Percentiles rank a stretch among this genome's conserved stretches.
Evolutionary conservation across 148 eudicot species (phyloP).

Genomic region (Camellia japonica): DNA sequence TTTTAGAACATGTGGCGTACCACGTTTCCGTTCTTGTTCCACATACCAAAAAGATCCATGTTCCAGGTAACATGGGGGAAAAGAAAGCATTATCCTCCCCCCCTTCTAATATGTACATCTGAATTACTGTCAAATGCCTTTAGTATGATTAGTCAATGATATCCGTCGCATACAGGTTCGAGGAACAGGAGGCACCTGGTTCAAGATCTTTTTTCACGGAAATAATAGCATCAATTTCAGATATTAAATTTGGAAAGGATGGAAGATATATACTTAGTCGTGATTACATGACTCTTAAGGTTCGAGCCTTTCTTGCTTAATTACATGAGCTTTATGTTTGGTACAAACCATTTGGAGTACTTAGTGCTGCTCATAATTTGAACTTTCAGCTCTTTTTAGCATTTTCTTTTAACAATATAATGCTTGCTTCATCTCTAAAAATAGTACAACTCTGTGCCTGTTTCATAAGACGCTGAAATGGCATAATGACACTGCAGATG

Average conservation of each 20-base stretch:
- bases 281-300: conserved; percentile 78
- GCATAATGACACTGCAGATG: not conserved
- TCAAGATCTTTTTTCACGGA: conserved; percentile 77
- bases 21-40: too few species aligned
- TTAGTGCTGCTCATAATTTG: not conserved
- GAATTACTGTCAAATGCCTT: not conserved
- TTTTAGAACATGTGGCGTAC: too few species aligned
- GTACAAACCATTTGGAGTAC: not conserved
- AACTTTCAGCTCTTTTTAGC: not conserved
- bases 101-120: conserved; percentile 2
- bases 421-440: not conserved
- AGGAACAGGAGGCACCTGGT: conserved; percentile 69
- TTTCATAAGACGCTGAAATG: conserved; percentile 5
- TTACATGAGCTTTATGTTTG: conserved; percentile 3
- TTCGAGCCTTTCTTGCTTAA: conserved; percentile 14
- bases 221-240: conserved; percentile 73
- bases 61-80: too few species aligned
- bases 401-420: not conserved
- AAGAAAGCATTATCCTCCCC: not conserved
- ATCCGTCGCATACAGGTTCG: conserved; percentile 43
- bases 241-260: conserved; percentile 66
- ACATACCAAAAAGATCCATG: too few species aligned
- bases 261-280: conserved; percentile 73
- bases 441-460: not conserved
- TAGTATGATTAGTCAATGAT: conserved; percentile 9